Base-by-base conservation (phyloP, 2,329 filamentous ascomycete species). In the Arthrobotrys sphaeroides region DNA sequence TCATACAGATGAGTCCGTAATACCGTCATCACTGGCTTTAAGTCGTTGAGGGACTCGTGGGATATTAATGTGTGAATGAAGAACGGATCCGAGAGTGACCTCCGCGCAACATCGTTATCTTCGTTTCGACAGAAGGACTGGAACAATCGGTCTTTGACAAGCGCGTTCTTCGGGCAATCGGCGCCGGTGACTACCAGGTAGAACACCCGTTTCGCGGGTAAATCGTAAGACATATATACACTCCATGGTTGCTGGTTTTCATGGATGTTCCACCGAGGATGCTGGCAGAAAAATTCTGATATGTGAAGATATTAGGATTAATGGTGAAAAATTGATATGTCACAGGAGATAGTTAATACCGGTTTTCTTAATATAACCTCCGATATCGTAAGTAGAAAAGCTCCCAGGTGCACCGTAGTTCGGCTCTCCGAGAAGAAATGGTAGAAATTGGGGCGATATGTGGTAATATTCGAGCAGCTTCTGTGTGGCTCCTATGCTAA, bases 11-110 rank as follows among this genome's bases (percentile, higher is more conserved):
- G 20, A 1, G 60, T 49, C 16, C 60, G 60, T 16, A 64, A n/a
- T 16, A 51, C 42, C 6, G 60, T 38, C 60, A 64, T 64, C 7
- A 64, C 60, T 12, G 60, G 60, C 26, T 64, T 64, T 43, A 64
- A 45, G 26, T 64, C 60, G 28, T 64, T 64, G n/a, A 64, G 60
- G 3, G 60, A 64, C 20, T 64, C 60, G 16, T 64, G 60, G n/a
- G 43, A 28, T 64, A 64, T 64, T 9, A 64, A 24, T n/a, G 60
- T 51, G 43, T 51, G 60, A 28, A 64, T 24, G 60, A 49, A 64
- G 26, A 64, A 64, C 3, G 42, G 60, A 16, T 64, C 60, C 2
- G 2, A 24, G 60, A 64, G 51, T 12, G 42, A 38, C 16, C 60
- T 49, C 24, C 16, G n/a, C 10, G 60, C 24, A 24, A 51, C 5